These are phyloP conservation scores for Leccinum variicolor DNA, from an alignment of 768 basidiomycete genomes.

Conservation along the genomic window DNA sequence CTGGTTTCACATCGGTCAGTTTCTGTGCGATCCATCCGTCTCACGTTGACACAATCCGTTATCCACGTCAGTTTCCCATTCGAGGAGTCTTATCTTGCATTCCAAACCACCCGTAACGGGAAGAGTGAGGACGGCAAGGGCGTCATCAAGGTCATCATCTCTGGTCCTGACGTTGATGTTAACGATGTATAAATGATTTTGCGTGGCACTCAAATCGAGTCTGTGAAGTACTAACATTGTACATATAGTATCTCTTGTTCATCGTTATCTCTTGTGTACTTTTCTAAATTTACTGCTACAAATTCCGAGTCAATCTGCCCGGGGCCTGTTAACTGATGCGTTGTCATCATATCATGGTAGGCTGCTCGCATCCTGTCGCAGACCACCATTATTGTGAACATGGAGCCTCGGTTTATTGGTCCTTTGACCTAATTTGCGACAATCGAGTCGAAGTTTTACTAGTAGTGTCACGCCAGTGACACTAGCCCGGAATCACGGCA, in stretches of 20 bases:
- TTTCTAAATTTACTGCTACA: no score
- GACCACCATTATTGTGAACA: background rate
- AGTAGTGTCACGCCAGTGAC: no score
- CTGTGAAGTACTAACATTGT: background rate
- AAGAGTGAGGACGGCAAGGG: constrained; percentile 84
- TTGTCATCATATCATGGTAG: background rate
- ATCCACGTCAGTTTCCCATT: constrained; percentile 58
- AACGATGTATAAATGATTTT: constrained; percentile 33
- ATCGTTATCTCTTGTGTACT: no score
- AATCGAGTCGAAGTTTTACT: no score
- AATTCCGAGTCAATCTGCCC: background rate
- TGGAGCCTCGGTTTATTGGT: background rate
- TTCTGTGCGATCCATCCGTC: background rate
- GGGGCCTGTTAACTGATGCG: background rate
- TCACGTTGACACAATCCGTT: background rate
- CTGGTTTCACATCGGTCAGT: constrained; percentile 82
- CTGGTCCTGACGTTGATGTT: constrained; percentile 63
- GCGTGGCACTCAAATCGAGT: background rate
- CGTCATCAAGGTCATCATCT: constrained; percentile 88
- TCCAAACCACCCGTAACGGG: constrained; percentile 75
- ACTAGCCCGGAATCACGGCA: no score
- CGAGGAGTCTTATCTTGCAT: constrained; percentile 72
- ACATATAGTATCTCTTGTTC: background rate
- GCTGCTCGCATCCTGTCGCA: no score
- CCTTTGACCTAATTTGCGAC: no score